Percentiles rank a stretch among this genome's conserved stretches.
phyloP scores from a whole-genome alignment of 768 basidiomycete species.

The Mycena haematopus region DNA sequence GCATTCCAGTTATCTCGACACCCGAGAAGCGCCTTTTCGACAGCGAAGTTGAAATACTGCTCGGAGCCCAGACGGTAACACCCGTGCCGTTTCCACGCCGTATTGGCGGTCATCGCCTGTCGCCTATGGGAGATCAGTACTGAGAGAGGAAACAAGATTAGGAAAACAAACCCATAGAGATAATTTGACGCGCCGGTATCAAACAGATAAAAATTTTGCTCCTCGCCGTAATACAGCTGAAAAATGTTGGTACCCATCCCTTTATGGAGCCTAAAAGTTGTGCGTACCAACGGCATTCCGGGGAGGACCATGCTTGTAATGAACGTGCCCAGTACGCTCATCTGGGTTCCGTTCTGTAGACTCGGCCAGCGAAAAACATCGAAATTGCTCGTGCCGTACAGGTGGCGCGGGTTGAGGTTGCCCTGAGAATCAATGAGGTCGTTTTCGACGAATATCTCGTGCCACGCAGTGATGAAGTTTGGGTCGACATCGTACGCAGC shows the following conservation, averaged over 20 bases:
- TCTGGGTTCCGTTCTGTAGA: slow-evolving; percentile 82
- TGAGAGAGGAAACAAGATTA: background rate
- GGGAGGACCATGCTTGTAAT: slow-evolving; percentile 84
- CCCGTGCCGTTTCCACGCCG: slow-evolving; percentile 92
- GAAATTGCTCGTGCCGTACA: slow-evolving; percentile 94
- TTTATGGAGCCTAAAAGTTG: background rate
- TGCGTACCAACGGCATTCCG: slow-evolving; percentile 76
- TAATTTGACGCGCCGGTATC: slow-evolving; percentile 93
- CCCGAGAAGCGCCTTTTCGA: slow-evolving; percentile 79
- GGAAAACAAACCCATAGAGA: slow-evolving; percentile 70
- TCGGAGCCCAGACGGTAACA: slow-evolving; percentile 90
- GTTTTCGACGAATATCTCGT: slow-evolving; percentile 87
- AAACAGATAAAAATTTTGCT: slow-evolving; percentile 87
- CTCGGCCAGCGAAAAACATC: slow-evolving; percentile 95
- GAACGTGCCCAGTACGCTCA: slow-evolving; percentile 78
- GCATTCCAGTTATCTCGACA: slow-evolving; percentile 93
- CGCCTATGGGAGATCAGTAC: slow-evolving; percentile 55
- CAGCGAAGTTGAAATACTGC: slow-evolving; percentile 94
- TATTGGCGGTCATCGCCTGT: slow-evolving; percentile 87
- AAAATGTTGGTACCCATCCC: slow-evolving; percentile 5
- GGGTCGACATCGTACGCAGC: slow-evolving; percentile 85
- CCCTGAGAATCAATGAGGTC: slow-evolving; percentile 82
- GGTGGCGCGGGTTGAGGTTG: slow-evolving; percentile 79
- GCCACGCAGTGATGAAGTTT: slow-evolving; percentile 92
- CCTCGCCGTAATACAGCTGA: slow-evolving; percentile 88